Percentiles rank a stretch among this genome's conserved stretches.
These are phyloP conservation scores for Sugiyamaella grinbergsii DNA, from an alignment of 1,139 yeast species.

Conservation along the genomic window DNA sequence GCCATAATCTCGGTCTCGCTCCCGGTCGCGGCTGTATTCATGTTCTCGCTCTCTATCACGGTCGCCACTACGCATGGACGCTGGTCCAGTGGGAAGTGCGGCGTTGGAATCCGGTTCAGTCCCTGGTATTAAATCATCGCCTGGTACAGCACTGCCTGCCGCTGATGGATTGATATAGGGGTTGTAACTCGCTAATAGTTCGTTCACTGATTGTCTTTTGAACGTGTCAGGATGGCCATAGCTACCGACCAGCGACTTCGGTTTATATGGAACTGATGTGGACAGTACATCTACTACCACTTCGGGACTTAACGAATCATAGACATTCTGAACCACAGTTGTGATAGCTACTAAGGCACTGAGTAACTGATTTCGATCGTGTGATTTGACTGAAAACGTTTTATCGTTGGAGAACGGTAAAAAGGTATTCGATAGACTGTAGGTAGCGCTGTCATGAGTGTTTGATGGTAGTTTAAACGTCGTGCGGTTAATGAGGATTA, in stretches of 20 bases:
- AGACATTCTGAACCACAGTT: constrained; percentile 42
- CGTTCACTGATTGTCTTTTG: constrained; percentile 32
- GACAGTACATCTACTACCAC: constrained; percentile 9
- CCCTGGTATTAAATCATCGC: not conserved
- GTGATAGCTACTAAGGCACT: constrained; percentile 68
- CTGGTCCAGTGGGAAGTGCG: constrained; percentile 20
- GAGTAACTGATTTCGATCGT: constrained; percentile 77
- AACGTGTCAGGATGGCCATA: constrained; percentile 38
- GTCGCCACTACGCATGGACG: constrained; percentile 18
- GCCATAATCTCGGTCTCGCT: constrained; percentile 8
- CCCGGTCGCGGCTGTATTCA: too few relatives aligned
- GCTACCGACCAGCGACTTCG: constrained; percentile 32
- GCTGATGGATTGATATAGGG: constrained; percentile 29
- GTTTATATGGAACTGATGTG: constrained; percentile 23
- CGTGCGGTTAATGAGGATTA: constrained; percentile 13
- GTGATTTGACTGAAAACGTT: constrained; percentile 46
- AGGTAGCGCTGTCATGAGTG: not conserved
- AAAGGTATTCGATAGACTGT: constrained; percentile 61
- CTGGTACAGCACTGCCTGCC: not conserved
- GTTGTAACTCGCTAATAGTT: constrained; percentile 28
- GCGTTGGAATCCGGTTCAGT: not conserved
- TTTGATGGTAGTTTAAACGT: constrained; percentile 6
- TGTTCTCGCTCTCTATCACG: not conserved
- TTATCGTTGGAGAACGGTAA: constrained; percentile 72
- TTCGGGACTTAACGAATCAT: constrained; percentile 10